Conservation (phyloP, 495 filamentous ascomycete species). For the Cladorrhinum samala region DNA sequence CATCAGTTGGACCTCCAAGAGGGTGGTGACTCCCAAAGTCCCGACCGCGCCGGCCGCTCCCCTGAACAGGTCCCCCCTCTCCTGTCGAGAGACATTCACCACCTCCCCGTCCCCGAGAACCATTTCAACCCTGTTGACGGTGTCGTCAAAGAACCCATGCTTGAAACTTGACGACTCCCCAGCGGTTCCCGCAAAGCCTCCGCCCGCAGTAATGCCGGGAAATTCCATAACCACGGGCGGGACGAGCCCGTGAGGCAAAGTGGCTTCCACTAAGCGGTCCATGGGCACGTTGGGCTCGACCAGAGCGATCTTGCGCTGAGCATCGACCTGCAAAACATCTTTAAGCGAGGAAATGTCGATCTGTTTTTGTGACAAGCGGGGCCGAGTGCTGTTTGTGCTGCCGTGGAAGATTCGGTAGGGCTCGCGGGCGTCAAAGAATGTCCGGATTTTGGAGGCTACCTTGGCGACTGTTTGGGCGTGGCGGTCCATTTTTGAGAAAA, state of each 20-base stretch:
- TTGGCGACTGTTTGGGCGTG: conserved; percentile 18
- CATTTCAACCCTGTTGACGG: conserved; percentile 52
- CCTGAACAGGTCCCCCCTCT: conserved; percentile 49
- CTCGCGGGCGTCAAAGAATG: conserved; percentile 50
- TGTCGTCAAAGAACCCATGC: conserved; percentile 54
- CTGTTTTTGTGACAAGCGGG: conserved; percentile 33
- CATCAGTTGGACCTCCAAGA: conserved; percentile 50
- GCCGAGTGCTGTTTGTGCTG: conserved; percentile 66
- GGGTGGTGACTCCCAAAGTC: conserved; percentile 51
- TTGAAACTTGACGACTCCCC: conserved; percentile 57
- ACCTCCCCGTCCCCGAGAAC: conserved; percentile 51
- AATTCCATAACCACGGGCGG: conserved; percentile 59
- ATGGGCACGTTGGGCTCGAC: conserved; percentile 63
- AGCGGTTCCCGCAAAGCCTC: conserved; percentile 55
- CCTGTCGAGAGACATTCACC: conserved; percentile 26
- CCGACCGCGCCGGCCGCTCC: conserved; percentile 54
- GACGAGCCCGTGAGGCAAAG: conserved; percentile 45
- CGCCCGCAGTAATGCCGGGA: conserved; percentile 60
- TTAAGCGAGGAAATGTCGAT: conserved; percentile 51
- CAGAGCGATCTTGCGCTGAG: conserved; percentile 34
- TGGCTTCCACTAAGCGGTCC: conserved; percentile 51
- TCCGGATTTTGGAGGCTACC: conserved; percentile 40
- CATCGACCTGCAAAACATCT: conserved; percentile 50
- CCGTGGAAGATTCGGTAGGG: conserved; percentile 75
- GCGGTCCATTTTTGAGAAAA: conserved; percentile 16